These are phyloP conservation scores for Aureobasidium melanogenum DNA, from an alignment of 2,329 filamentous ascomycete genomes.

Conservation along the genomic window DNA sequence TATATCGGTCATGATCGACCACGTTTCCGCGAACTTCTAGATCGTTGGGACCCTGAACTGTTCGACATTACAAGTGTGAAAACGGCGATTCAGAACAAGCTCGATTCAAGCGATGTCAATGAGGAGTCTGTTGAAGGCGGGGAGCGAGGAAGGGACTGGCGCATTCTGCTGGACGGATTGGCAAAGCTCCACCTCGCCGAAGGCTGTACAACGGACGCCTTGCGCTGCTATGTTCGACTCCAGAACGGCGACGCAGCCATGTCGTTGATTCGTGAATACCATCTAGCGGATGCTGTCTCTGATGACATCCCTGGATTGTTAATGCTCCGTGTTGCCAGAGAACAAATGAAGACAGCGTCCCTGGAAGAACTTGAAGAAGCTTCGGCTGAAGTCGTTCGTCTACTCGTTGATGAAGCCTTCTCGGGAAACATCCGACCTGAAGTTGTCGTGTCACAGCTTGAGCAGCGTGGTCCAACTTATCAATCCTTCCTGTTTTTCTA, in stretches of 20 bases:
- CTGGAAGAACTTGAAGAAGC: conserved; percentile 65
- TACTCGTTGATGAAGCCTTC: conserved; percentile 85
- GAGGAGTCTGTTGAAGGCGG: conserved; percentile 70
- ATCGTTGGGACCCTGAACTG: conserved; percentile 74
- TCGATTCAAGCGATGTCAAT: conserved; percentile 64
- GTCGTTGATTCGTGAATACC: conserved; percentile 73
- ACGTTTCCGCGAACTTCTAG: conserved; percentile 68
- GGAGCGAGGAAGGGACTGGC: conserved; percentile 71
- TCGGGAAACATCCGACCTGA: conserved; percentile 74
- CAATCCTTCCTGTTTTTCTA: conserved; percentile 86
- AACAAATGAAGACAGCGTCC: conserved; percentile 56
- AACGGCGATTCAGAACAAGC: conserved; percentile 70
- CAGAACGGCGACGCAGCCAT: conserved; percentile 90
- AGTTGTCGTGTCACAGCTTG: conserved; percentile 69
- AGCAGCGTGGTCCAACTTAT: conserved; percentile 48
- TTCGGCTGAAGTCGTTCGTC: conserved; percentile 71
- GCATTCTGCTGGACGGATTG: conserved; percentile 75
- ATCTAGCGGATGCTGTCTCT: conserved; percentile 78
- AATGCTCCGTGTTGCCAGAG: conserved; percentile 69
- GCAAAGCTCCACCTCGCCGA: conserved; percentile 77
- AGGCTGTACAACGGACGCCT: conserved; percentile 71
- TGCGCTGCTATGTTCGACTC: conserved; percentile 80
- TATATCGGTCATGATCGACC: conserved; percentile 73
- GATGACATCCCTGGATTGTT: conserved; percentile 90
- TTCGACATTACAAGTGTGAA: conserved; percentile 73